These are phyloP conservation scores for Globisporangium heterothallicum DNA, from an alignment of 352 stramenopile genomes.

Conservation along the genomic window DNA sequence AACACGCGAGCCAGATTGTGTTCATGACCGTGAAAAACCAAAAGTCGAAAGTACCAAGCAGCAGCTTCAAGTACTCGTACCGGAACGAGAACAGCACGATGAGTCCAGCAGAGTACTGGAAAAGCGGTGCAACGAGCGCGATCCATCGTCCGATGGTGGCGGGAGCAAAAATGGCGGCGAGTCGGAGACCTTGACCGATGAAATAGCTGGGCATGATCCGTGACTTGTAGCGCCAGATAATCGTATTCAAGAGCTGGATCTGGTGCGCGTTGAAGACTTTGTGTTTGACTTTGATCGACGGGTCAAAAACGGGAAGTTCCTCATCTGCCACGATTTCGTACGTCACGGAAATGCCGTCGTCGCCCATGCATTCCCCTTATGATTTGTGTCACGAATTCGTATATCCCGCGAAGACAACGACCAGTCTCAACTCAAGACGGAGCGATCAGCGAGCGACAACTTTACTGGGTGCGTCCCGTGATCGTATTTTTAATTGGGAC, in stretches of 20 bases:
- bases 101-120: neutral
- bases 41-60: slow-evolving; percentile 8
- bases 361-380: no score
- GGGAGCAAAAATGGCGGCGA: slow-evolving; percentile 3
- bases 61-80: slow-evolving; percentile 5
- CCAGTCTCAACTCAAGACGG: no score
- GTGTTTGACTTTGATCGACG: slow-evolving; percentile 9
- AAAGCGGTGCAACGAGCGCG: slow-evolving; percentile 2
- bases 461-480: no score
- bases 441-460: no score
- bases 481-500: no score
- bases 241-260: neutral
- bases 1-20: slow-evolving; percentile 4
- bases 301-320: slow-evolving; percentile 6
- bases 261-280: neutral
- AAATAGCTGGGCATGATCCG: neutral
- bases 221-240: slow-evolving; percentile 4
- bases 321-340: slow-evolving; percentile 13
- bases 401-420: no score
- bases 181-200: slow-evolving; percentile 3
- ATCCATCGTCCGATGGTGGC: slow-evolving; percentile 1
- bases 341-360: no score
- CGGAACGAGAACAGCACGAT: slow-evolving; percentile 9
- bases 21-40: slow-evolving; percentile 4
- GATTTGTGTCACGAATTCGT: no score